phyloP scores from a whole-genome alignment of 495 filamentous ascomycete genomes.

The Penicillium antarcticum region DNA sequence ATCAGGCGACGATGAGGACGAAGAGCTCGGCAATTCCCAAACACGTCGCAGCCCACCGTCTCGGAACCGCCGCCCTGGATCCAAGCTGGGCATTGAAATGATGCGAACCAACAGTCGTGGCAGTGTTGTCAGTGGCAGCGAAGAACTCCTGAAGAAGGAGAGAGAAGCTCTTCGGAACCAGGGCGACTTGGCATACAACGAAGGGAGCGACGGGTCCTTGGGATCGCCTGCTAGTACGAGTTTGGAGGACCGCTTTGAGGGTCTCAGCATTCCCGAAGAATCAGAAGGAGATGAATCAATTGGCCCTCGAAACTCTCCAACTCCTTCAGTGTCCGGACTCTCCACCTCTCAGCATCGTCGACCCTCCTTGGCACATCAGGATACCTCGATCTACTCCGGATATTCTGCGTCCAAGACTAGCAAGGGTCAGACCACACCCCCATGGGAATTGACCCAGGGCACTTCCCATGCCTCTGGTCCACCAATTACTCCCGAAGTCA shows the following conservation, averaged over 20 bases:
- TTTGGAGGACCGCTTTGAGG: constrained; percentile 34
- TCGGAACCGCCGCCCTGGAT: constrained; percentile 54
- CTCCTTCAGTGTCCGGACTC: constrained; percentile 7
- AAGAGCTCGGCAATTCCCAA: constrained; percentile 68
- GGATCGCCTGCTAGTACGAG: constrained; percentile 26
- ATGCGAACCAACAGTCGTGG: constrained; percentile 92
- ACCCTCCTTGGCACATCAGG: constrained; percentile 20
- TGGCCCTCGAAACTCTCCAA: constrained; percentile 19
- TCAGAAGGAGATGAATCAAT: constrained; percentile 27
- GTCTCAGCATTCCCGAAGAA: constrained; percentile 41
- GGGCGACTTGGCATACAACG: constrained; percentile 20
- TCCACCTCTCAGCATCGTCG: constrained; percentile 14
- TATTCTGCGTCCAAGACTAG: constrained; percentile 4
- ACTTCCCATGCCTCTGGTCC: not conserved
- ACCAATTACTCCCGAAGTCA: constrained; percentile 32
- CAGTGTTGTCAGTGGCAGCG: constrained; percentile 62
- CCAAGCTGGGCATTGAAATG: constrained; percentile 90
- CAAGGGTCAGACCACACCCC: constrained; percentile 37
- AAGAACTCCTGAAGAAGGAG: constrained; percentile 41
- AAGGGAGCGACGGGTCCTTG: constrained; percentile 21
- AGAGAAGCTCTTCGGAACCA: constrained; percentile 29
- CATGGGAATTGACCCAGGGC: constrained; percentile 14
- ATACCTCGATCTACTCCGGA: constrained; percentile 25
- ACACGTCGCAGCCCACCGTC: constrained; percentile 56
- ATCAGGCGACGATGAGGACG: constrained; percentile 90